phyloP scores from a whole-genome alignment of 2,329 filamentous ascomycete species.

The Calycina marina region DNA sequence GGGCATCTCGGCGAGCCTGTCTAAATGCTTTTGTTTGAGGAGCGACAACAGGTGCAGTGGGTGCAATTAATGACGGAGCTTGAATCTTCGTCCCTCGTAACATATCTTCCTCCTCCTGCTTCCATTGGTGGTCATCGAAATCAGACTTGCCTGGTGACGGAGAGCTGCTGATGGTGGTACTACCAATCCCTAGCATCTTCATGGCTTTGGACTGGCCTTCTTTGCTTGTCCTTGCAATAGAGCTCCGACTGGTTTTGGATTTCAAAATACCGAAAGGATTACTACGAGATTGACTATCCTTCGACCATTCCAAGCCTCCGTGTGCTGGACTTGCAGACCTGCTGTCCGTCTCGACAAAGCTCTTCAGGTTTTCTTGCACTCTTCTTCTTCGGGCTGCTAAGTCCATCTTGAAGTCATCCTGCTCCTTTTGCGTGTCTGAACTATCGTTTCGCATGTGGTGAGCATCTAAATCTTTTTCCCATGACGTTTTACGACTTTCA shows the following conservation, averaged over 20 bases:
- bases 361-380: conserved; percentile 59
- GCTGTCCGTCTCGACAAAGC: conserved; percentile 48
- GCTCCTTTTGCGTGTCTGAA: conserved; percentile 37
- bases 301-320: conserved; percentile 24
- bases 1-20: conserved; percentile 20
- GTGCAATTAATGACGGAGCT: neutral
- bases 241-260: conserved; percentile 52
- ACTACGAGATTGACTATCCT: conserved; percentile 23
- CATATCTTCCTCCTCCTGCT: conserved; percentile 17
- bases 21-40: conserved; percentile 18
- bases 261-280: conserved; percentile 51
- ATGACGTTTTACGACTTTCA: conserved; percentile 9
- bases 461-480: conserved; percentile 18
- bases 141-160: conserved; percentile 26
- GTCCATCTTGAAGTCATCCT: conserved; percentile 59
- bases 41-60: conserved; percentile 3
- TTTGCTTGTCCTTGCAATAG: conserved; percentile 33
- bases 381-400: conserved; percentile 55
- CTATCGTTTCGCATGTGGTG: conserved; percentile 32
- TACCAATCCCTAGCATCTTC: conserved; percentile 45
- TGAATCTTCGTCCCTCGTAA: conserved; percentile 5
- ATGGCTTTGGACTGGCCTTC: conserved; percentile 36
- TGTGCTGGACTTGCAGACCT: conserved; percentile 24
- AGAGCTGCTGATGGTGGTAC: conserved; percentile 27
- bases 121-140: conserved; percentile 16